phyloP scores from a whole-genome alignment of 2,329 filamentous ascomycete species.

The Fusarium paranaense region DNA sequence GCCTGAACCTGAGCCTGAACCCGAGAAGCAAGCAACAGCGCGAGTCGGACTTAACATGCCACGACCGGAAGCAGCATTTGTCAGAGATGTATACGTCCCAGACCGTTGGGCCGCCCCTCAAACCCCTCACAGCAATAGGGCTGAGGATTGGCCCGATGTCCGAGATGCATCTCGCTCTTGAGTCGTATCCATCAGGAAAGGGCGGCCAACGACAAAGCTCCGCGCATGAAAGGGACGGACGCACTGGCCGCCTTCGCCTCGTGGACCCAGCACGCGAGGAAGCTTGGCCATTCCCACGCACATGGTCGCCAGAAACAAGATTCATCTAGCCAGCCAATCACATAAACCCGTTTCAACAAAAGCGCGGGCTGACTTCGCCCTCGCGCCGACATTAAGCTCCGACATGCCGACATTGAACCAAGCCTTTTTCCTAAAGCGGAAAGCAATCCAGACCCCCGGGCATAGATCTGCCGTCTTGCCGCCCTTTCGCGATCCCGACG shows the following conservation, averaged over 20 bases:
- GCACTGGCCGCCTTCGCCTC: background rate
- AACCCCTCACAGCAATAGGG: background rate
- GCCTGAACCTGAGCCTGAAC: background rate
- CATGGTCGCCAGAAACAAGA: background rate
- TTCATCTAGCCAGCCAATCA: constrained; percentile 18
- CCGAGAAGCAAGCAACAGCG: background rate
- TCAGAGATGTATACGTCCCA: background rate
- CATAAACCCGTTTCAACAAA: background rate
- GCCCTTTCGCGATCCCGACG: constrained; percentile 32
- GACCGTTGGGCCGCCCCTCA: background rate
- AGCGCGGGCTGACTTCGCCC: constrained; percentile 4
- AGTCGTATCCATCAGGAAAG: background rate
- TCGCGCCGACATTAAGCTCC: constrained; percentile 38
- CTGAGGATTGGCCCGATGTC: background rate
- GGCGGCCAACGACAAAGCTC: background rate
- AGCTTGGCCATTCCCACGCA: background rate
- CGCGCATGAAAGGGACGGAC: background rate
- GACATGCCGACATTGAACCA: constrained; percentile 36
- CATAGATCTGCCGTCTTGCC: constrained; percentile 14
- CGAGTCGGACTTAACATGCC: background rate
- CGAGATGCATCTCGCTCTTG: constrained; percentile 1
- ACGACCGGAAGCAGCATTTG: background rate
- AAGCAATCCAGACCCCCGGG: constrained; percentile 8
- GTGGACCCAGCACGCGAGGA: background rate
- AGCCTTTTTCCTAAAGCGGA: constrained; percentile 27